A percentile compares a stretch with the other conserved stretches of the same genome.
These are phyloP conservation scores for Termitomyces sp. DNA, from an alignment of 768 basidiomycete species.

Conservation along the genomic window DNA sequence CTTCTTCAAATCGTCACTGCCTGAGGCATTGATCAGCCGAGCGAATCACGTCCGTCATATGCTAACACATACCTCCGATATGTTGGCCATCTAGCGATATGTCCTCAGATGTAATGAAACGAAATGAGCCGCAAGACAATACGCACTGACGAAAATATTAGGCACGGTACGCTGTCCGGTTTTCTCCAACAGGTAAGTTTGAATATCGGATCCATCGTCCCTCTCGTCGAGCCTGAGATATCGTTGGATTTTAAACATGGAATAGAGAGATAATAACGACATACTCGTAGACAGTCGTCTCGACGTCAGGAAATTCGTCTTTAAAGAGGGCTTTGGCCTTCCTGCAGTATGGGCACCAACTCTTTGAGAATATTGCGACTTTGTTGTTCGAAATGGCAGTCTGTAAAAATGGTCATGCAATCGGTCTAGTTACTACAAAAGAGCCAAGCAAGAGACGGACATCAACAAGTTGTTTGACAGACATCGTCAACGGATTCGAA, in stretches of 20 bases:
- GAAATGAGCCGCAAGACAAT: not conserved
- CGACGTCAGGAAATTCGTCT: slow-evolving; percentile 33
- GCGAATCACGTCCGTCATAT: not conserved
- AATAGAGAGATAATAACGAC: slow-evolving; percentile 13
- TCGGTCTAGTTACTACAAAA: slow-evolving; percentile 1
- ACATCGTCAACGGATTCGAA: slow-evolving; percentile 28
- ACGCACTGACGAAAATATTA: slow-evolving; percentile 72
- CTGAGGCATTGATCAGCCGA: slow-evolving; percentile 21
- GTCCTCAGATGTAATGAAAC: not conserved
- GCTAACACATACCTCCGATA: slow-evolving; percentile 45
- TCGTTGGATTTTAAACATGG: not conserved
- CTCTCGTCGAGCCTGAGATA: slow-evolving; percentile 51
- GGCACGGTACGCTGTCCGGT: slow-evolving; percentile 74
- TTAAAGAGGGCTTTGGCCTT: slow-evolving; percentile 46
- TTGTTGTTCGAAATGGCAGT: slow-evolving; percentile 44
- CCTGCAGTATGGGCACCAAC: slow-evolving; percentile 51
- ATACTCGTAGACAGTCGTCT: slow-evolving; percentile 45
- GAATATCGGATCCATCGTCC: slow-evolving; percentile 60
- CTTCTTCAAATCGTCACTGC: slow-evolving; percentile 34
- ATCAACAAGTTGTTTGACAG: slow-evolving; percentile 41
- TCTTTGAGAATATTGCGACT: slow-evolving; percentile 61
- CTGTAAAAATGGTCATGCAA: slow-evolving; percentile 25
- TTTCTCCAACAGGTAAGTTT: slow-evolving; percentile 59
- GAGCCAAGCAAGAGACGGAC: slow-evolving; percentile 22
- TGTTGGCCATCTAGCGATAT: slow-evolving; percentile 42